Conservation (phyloP, 1,284 basidiomycete genomes). For the Cutaneotrichosporon sp. region DNA sequence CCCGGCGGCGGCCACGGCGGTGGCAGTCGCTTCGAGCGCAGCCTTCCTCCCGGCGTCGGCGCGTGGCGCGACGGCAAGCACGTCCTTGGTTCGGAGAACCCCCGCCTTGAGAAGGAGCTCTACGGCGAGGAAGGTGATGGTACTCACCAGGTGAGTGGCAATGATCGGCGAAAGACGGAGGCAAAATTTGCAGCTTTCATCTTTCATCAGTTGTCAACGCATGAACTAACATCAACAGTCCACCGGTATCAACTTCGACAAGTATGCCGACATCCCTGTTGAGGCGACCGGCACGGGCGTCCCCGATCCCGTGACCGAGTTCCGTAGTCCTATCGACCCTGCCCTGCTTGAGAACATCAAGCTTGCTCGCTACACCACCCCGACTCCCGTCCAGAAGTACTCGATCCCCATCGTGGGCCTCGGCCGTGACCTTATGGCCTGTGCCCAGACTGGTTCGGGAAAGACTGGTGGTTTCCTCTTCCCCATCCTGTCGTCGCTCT, state of each 20-base stretch:
- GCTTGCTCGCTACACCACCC: slow-evolving; percentile 85
- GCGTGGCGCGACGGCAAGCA: slow-evolving; percentile 88
- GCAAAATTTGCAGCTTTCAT: slow-evolving; percentile 1
- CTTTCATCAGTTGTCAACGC: too few relatives aligned
- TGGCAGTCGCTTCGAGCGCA: slow-evolving; percentile 49
- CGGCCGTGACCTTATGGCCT: slow-evolving; percentile 94
- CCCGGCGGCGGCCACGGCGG: slow-evolving; percentile 52
- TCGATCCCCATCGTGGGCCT: slow-evolving; percentile 96
- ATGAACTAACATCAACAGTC: slow-evolving; percentile 66
- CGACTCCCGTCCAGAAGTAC: slow-evolving; percentile 99
- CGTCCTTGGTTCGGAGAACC: slow-evolving; percentile 71
- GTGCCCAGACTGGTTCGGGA: slow-evolving; percentile 99
- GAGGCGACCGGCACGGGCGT: slow-evolving; percentile 95
- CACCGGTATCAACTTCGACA: slow-evolving; percentile 99
- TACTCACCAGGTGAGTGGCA: slow-evolving; percentile 46
- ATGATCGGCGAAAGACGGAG: slow-evolving; percentile 5
- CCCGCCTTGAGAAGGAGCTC: slow-evolving; percentile 88
- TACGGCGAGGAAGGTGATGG: slow-evolving; percentile 83
- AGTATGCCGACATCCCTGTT: slow-evolving; percentile 99
- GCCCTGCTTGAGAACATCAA: slow-evolving; percentile 93
- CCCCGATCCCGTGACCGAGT: slow-evolving; percentile 84
- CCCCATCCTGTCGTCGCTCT: slow-evolving; percentile 95
- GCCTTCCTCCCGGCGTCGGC: slow-evolving; percentile 62
- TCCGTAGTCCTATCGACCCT: slow-evolving; percentile 87
- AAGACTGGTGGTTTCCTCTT: slow-evolving; percentile 99